Evolutionary conservation across 768 basidiomycete species (phyloP), one percentile per base, ranked within the genome.

Genomic region (Asterophora parasitica): DNA sequence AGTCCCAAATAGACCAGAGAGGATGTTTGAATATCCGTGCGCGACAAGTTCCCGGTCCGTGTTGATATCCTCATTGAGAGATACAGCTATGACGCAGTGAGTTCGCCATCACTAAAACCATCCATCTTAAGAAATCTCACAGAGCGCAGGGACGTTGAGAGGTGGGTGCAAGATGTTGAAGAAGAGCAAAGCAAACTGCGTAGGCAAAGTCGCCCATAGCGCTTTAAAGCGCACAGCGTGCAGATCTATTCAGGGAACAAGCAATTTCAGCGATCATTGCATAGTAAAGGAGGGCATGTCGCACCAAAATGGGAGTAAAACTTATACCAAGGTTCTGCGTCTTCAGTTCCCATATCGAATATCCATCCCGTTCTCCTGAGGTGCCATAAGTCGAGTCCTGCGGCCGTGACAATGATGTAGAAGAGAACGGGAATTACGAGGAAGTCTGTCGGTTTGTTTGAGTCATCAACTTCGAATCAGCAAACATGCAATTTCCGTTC

Each of bases 41-140:
- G 79, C 91, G 39, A 96, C 79, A 8, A 98, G 82, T 62, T 99
- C 95, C 51, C 85, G 84, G 65, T 98, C 85, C 0, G 94, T 93
- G 54, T 96, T 83, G 49, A 96, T 66, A 40, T 97, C 93, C 57
- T 85, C 82, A 53, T 88, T 78, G 23, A 99, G 73, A 11, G 92
- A 95, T 11, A 99, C 88, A 41, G 89, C 89, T 88, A 37, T 27
- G 8, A 32, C 8, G 11, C 4, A 11, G 23, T 55, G 5, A 49
- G 41, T 9, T n/a, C 12, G 10, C 7, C 9, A 36, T 13, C 32
- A 12, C 42, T 1, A 15, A 20, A 36, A 4, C 6, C 4, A 15
- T 27, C 6, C 4, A 15, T 27, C 7, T 16, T 28, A 50, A 38
- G 27, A 35, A 30, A n/a, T 26, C 6, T 48, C 60, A 81, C 92